phyloP scores from a whole-genome alignment of 106 monocot species.

The Allium fistulosum region DNA sequence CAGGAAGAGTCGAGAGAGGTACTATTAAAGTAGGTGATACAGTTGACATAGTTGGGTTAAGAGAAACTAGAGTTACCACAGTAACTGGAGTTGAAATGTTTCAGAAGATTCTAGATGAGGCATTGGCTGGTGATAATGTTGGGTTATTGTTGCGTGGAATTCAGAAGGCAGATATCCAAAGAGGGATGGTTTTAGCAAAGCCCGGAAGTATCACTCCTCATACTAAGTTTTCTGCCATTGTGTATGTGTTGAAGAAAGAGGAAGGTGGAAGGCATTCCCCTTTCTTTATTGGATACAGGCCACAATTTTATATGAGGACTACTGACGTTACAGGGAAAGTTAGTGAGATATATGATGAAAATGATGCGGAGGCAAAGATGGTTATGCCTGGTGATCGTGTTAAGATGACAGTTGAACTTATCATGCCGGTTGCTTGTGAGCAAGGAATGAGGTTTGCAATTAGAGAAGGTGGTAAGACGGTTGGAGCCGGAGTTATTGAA shows the following conservation, averaged over 20 bases:
- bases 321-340: conserved; percentile 76
- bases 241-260: conserved; percentile 77
- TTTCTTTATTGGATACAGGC: conserved; percentile 60
- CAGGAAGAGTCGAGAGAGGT: conserved; percentile 79
- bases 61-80: conserved; percentile 53
- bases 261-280: conserved; percentile 81
- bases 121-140: conserved; percentile 69
- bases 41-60: conserved; percentile 55
- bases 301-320: conserved; percentile 80
- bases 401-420: conserved; percentile 70
- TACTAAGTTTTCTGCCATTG: conserved; percentile 56
- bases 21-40: conserved; percentile 63
- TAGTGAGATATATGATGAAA: conserved; percentile 52
- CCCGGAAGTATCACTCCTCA: conserved; percentile 75
- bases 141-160: conserved; percentile 67
- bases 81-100: conserved; percentile 91
- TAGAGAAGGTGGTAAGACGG: conserved; percentile 72
- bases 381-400: conserved; percentile 78
- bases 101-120: conserved; percentile 82
- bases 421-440: conserved; percentile 63
- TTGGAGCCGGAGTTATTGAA: conserved; percentile 70
- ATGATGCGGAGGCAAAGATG: conserved; percentile 76
- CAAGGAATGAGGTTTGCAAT: conserved; percentile 71
- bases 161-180: conserved; percentile 56
- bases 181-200: conserved; percentile 71